Percentiles rank a stretch among this genome's conserved stretches.
These are phyloP conservation scores for Ammopiptanthus mongolicus DNA, from an alignment of 306 rosid genomes.

Conservation along the genomic window DNA sequence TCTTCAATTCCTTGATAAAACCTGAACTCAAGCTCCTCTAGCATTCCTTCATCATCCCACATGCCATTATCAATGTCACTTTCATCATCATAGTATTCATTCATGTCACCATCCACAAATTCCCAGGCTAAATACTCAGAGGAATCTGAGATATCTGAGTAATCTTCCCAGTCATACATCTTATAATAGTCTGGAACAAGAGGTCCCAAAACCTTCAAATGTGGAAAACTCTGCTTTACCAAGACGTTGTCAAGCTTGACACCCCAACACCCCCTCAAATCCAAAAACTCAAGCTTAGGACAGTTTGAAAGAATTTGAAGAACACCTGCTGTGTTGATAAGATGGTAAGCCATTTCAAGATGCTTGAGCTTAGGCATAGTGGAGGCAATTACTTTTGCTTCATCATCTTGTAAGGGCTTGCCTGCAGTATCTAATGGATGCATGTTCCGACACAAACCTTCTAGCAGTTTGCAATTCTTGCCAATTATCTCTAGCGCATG, in stretches of 20 bases:
- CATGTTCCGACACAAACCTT: constrained; percentile 81
- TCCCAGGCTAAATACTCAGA: constrained; percentile 74
- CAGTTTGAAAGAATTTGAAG: constrained; percentile 60
- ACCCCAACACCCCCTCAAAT: constrained; percentile 94
- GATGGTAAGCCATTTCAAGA: constrained; percentile 90
- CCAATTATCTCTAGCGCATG: constrained; percentile 69
- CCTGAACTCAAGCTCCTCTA: constrained; percentile 80
- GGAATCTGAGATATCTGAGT: constrained; percentile 60
- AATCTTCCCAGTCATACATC: constrained; percentile 69
- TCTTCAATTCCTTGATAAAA: constrained; percentile 73
- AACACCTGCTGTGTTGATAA: constrained; percentile 56
- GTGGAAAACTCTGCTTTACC: constrained; percentile 54
- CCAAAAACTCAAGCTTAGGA: constrained; percentile 68
- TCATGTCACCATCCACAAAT: constrained; percentile 46
- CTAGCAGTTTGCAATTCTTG: constrained; percentile 74
- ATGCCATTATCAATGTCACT: constrained; percentile 57
- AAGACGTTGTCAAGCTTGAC: constrained; percentile 53
- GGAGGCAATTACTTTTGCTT: constrained; percentile 76
- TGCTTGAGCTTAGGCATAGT: constrained; percentile 94
- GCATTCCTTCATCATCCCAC: constrained; percentile 72
- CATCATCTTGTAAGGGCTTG: constrained; percentile 68
- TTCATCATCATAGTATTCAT: constrained; percentile 53
- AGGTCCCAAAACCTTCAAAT: constrained; percentile 77
- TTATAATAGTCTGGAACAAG: constrained; percentile 48
- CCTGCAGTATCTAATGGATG: constrained; percentile 84